Base-by-base conservation (phyloP, 192 early-diverging fungal genomes). In the Pilaira anomala region DNA sequence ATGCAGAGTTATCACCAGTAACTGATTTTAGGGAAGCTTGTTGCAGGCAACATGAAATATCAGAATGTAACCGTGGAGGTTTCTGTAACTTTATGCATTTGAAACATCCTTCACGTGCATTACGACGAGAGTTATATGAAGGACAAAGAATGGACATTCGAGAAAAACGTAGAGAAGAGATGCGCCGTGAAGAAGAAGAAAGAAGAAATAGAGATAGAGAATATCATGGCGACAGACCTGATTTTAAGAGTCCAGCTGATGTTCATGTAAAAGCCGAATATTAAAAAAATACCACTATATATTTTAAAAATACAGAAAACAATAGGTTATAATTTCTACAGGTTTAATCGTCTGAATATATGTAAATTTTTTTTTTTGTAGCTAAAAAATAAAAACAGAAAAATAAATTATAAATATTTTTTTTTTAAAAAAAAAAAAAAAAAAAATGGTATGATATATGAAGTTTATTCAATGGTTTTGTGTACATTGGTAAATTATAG, bases 61-160 rank as follows among this genome's bases (percentile, higher is more conserved):
- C 85, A 57, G 92, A 96, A 74, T 99, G 97, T 80, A 93, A 87
- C 67, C 89, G 95, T 13, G 95, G 95, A 25, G 96, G 96, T 7
- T 88, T 95, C 65, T 99, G 97, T 80, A 99, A 98, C 78, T 99
- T 99, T 81, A 98, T 99, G 97, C 97, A 99, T 78, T 79, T 99
- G 42, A 92, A 94, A 62, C 82, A 87, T 51, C 91, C 94, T 6
- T 82, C 88, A n/a, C 78, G 88, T 49, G 68, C 77, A 45, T 71
- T 99, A 54, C 83, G 84, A 62, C 80, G 88, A 66, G 91, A 93
- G n/a, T 75, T 99, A 26, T 88, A 82, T 63, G 92, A 88, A 18
- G 88, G 88, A 46, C 97, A 99, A 44, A 48, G 79, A 52, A 50
- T 76, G 30, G 78, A 76, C 25, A 58, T 75, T 39, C 68, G 79